These are phyloP conservation scores for Microglena sp. DNA, from an alignment of 139 green algal species.

Conservation along the genomic window DNA sequence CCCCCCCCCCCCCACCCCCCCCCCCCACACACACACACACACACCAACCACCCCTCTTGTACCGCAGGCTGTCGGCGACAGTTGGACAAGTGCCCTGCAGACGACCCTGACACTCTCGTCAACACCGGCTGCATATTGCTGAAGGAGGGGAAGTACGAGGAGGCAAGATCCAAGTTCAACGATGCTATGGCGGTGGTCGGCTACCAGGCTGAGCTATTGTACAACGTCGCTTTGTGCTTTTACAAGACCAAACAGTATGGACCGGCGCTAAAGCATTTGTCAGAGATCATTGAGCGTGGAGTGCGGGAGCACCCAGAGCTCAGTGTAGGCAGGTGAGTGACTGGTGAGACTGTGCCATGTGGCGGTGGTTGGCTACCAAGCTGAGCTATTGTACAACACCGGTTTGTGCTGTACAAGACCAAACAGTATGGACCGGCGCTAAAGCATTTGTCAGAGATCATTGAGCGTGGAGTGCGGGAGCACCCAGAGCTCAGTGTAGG, in stretches of 20 bases:
- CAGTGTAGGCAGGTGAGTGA: constrained; percentile 52
- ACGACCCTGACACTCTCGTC: constrained; percentile 44
- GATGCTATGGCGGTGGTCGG: constrained; percentile 34
- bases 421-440: constrained; percentile 67
- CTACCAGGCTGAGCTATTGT: constrained; percentile 57
- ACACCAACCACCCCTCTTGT: too few relatives aligned
- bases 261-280: constrained; percentile 64
- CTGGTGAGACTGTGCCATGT: background rate
- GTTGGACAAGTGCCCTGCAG: constrained; percentile 46
- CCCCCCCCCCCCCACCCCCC: too few relatives aligned
- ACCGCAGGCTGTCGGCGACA: constrained; percentile 45
- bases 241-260: constrained; percentile 68
- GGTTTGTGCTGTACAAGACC: constrained; percentile 71
- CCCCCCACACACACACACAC: too few relatives aligned
- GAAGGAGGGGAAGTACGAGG: constrained; percentile 54
- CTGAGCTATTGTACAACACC: constrained; percentile 72
- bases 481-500: too few relatives aligned
- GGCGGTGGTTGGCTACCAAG: constrained; percentile 24
- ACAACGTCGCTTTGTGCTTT: constrained; percentile 75
- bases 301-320: constrained; percentile 78
- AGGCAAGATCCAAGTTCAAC: constrained; percentile 47
- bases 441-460: constrained; percentile 21
- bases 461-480: background rate
- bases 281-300: constrained; percentile 76
- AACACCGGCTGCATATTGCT: constrained; percentile 67